Percentiles rank a stretch among this genome's conserved stretches.
Evolutionary conservation across 352 stramenopile species (phyloP).

Genomic region (Globisporangium irregulare): DNA sequence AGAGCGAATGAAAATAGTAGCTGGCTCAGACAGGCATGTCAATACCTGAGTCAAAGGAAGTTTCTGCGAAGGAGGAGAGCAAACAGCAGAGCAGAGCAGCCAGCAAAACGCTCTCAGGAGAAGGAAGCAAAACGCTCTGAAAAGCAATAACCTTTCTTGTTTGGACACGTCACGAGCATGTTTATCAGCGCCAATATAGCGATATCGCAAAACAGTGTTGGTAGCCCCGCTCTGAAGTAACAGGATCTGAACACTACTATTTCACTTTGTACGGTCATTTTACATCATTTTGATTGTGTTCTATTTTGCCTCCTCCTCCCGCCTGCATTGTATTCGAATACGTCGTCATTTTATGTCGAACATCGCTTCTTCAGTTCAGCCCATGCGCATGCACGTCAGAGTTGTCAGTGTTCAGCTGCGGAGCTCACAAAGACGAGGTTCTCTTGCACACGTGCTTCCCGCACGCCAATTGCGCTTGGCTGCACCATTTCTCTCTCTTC

Average conservation of each 20-base stretch:
- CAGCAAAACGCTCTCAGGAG: too few species aligned
- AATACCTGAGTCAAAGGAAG: conserved; percentile 4
- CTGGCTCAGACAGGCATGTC: not conserved
- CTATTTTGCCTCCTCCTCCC: not conserved
- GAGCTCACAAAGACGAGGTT: not conserved
- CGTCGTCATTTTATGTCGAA: too few species aligned
- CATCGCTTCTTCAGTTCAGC: not conserved
- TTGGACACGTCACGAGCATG: too few species aligned
- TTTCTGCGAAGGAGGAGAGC: not conserved
- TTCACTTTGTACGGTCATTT: not conserved
- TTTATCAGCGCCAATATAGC: not conserved
- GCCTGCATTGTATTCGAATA: too few species aligned
- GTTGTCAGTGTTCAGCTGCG: not conserved
- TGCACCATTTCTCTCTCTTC: not conserved
- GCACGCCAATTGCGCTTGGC: not conserved
- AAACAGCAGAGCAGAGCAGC: too few species aligned
- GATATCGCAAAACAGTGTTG: not conserved
- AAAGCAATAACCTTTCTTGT: too few species aligned
- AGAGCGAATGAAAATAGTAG: not conserved
- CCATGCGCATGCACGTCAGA: not conserved
- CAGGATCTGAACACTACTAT: not conserved
- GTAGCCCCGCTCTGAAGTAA: not conserved
- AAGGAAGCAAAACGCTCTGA: too few species aligned
- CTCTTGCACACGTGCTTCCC: not conserved
- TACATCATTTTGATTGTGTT: too few species aligned